phyloP scores from a whole-genome alignment of 169 alveolate genomes.

The Theileria equi region DNA sequence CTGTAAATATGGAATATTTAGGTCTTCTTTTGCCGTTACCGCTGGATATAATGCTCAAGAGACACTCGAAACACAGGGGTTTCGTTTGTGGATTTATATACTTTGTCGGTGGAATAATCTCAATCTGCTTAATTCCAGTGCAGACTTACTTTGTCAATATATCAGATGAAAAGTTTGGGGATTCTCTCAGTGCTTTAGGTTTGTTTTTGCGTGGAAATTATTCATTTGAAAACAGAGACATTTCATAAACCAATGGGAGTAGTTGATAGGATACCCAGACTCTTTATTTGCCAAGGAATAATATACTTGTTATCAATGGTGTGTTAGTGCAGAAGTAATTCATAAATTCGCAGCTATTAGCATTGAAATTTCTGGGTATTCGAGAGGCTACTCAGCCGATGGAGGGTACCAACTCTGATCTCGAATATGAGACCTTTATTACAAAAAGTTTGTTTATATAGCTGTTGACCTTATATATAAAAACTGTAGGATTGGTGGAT shows the following conservation, averaged over 20 bases:
- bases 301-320: conserved; percentile 6
- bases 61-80: conserved; percentile 33
- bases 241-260: conserved; percentile 7
- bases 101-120: conserved; percentile 29
- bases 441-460: conserved; percentile 33
- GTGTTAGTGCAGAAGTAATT: background rate
- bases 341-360: background rate
- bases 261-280: conserved; percentile 6
- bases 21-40: conserved; percentile 55
- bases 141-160: conserved; percentile 31
- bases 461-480: background rate
- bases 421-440: conserved; percentile 47
- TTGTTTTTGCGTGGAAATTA: background rate
- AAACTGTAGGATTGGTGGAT: background rate
- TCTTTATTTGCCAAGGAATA: conserved; percentile 10
- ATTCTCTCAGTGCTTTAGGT: conserved; percentile 1
- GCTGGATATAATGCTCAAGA: conserved; percentile 27
- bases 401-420: conserved; percentile 2
- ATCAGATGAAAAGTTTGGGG: background rate
- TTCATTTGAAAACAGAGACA: background rate
- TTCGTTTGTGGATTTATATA: conserved; percentile 33
- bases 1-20: background rate
- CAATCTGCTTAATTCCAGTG: conserved; percentile 19
- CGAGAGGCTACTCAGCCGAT: background rate
- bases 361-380: background rate